Base-by-base conservation (phyloP, 1,284 basidiomycete species). In the Phlebopus sp. region DNA sequence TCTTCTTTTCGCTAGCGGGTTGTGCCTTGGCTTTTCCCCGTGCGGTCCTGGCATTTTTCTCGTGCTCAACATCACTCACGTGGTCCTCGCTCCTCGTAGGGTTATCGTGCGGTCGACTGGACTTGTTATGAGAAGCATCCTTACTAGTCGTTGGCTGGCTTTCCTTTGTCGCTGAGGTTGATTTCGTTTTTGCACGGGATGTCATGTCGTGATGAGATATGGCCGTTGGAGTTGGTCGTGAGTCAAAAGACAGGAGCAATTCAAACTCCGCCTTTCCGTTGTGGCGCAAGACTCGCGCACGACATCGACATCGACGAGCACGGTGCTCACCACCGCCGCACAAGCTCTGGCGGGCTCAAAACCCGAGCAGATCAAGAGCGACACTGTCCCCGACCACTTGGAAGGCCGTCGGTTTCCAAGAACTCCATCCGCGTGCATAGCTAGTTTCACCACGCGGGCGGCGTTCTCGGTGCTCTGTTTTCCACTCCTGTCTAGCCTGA, bases 121-220 rank as follows among this genome's bases (percentile, higher is more conserved):
- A 15, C 37, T 45, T 50, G 30, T 15, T 47, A 23, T 15, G 21
- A 8, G 39, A 35, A 15, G 11, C 30, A 29, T 47, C 44, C 27
- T 51, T 52, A 25, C 21, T 17, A 37, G 21, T 9, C 5, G 35
- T 29, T 27, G 30, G 23, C 25, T 34, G 23, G 17, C 9, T 25
- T 30, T 34, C 42, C 15, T 44, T 47, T 34, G 50, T 11, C 27
- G 39, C 36, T 11, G 51, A 13, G n/a, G 32, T 15, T 15, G 62
- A 55, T 52, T 68, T 68, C 32, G 69, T 67, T 42, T 69, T 71
- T 19, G 76, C 63, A 53, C 77, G 77, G 49, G 71, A 72, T 48
- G 73, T 73, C 77, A 79, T 78, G 52, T 55, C 35, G 50, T 36
- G 49, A 21, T 39, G 41, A 40, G 27, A 37, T 29, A 34, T 23